Evolutionary conservation across 2,329 filamentous ascomycete genomes (phyloP).

Genomic region (Fusarium annulatum): DNA sequence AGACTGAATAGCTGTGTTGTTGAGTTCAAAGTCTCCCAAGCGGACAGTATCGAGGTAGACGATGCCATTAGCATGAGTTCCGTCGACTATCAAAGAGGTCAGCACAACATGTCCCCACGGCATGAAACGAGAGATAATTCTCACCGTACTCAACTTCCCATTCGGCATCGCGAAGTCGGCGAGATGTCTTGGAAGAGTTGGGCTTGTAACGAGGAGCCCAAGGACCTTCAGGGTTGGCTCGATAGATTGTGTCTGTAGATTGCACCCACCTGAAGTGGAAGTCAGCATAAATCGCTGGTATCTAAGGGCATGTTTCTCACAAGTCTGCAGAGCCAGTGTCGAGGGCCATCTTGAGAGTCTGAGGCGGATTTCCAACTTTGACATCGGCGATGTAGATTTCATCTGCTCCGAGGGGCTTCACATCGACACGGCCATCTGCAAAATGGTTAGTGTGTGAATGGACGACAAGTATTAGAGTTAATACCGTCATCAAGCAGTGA

Average conservation of each 20-base stretch:
- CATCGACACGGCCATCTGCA: conserved; percentile 49
- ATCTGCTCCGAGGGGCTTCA: conserved; percentile 54
- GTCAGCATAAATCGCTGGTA: conserved; percentile 5
- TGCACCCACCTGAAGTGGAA: conserved; percentile 62
- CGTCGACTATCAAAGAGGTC: conserved; percentile 52
- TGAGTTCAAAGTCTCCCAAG: conserved; percentile 58
- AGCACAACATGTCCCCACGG: neutral
- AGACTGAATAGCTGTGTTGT: conserved; percentile 61
- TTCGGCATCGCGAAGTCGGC: conserved; percentile 54
- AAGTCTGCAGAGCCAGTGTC: conserved; percentile 67
- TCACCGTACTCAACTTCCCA: conserved; percentile 63
- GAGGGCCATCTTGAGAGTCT: conserved; percentile 60
- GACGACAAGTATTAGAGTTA: neutral
- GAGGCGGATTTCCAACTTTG: conserved; percentile 60
- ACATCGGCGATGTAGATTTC: conserved; percentile 58
- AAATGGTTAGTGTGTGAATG: conserved; percentile 18
- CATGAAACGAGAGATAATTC: conserved; percentile 39
- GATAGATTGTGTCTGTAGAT: conserved; percentile 58
- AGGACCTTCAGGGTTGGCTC: conserved; percentile 49
- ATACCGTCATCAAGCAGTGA: conserved; percentile 48
- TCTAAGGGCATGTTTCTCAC: conserved; percentile 63
- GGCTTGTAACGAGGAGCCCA: conserved; percentile 57
- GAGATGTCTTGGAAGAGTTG: conserved; percentile 57
- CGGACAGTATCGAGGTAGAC: conserved; percentile 63
- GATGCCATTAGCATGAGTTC: conserved; percentile 57